phyloP scores from a whole-genome alignment of 163 green algal genomes.

The Scenedesmus sp. region DNA sequence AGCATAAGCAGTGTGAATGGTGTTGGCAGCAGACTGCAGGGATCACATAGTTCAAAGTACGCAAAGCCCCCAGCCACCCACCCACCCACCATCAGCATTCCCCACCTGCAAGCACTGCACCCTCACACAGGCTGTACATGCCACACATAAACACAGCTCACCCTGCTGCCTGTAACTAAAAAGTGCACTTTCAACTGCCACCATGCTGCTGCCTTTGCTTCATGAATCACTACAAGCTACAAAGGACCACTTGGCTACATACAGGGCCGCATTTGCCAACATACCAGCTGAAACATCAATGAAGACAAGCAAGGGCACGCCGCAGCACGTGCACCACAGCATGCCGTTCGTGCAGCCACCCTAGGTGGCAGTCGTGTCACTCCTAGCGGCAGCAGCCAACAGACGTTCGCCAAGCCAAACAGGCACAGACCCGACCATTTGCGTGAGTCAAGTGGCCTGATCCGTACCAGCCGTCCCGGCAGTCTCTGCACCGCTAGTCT shows the following conservation, averaged over 20 bases:
- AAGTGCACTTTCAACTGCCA: neutral
- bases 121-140: neutral
- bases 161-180: neutral
- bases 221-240: no score
- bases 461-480: neutral
- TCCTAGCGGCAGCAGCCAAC: neutral
- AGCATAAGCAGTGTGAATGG: no score
- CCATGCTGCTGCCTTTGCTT: no score
- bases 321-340: neutral
- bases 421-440: neutral
- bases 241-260: no score
- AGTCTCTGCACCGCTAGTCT: neutral
- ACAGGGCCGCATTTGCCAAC: no score
- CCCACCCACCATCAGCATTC: no score
- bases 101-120: neutral
- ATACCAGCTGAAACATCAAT: no score
- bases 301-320: no score
- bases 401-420: neutral
- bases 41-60: no score
- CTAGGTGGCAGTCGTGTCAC: neutral
- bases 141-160: neutral
- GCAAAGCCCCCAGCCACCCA: no score
- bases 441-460: neutral
- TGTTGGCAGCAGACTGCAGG: no score
- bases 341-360: neutral